Evolutionary conservation across 2,329 filamentous ascomycete species (phyloP).

Genomic region (Colletotrichum coccodes): DNA sequence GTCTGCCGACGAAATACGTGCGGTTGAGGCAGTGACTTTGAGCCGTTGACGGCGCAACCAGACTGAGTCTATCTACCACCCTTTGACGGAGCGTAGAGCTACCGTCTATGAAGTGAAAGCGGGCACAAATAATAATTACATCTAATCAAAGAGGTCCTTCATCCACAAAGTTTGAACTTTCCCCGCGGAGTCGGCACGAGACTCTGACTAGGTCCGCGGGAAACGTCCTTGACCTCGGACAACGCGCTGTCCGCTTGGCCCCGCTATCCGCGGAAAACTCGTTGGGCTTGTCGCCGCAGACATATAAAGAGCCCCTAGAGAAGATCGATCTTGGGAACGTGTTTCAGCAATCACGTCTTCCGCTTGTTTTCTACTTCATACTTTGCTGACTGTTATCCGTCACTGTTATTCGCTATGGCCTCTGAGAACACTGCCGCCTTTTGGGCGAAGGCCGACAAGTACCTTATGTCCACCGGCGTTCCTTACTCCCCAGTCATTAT

Average conservation of each 20-base stretch:
- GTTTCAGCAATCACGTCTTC: fast-evolving
- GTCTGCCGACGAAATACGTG: too few relatives aligned
- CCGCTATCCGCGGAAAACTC: conserved; percentile 23
- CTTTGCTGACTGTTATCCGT: not conserved
- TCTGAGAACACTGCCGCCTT: conserved; percentile 37
- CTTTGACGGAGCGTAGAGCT: too few relatives aligned
- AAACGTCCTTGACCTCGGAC: conserved; percentile 4
- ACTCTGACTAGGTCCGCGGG: not conserved
- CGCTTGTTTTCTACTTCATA: not conserved
- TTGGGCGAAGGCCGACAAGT: conserved; percentile 48
- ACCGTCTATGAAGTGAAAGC: too few relatives aligned
- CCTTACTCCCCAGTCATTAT: conserved; percentile 52
- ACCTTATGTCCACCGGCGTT: conserved; percentile 54
- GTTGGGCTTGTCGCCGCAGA: not conserved
- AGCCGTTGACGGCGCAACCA: too few relatives aligned
- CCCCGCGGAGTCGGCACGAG: not conserved
- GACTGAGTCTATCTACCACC: too few relatives aligned
- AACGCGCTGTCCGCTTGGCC: not conserved
- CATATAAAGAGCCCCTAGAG: conserved; percentile 4
- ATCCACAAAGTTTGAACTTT: too few relatives aligned
- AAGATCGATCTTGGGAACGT: not conserved
- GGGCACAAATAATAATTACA: too few relatives aligned
- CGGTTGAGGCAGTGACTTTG: too few relatives aligned
- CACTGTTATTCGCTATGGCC: conserved; percentile 1
- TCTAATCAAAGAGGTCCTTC: too few relatives aligned